These are phyloP conservation scores for Ministeria vibrans DNA, from an alignment of 78 protist species.

Conservation along the genomic window DNA sequence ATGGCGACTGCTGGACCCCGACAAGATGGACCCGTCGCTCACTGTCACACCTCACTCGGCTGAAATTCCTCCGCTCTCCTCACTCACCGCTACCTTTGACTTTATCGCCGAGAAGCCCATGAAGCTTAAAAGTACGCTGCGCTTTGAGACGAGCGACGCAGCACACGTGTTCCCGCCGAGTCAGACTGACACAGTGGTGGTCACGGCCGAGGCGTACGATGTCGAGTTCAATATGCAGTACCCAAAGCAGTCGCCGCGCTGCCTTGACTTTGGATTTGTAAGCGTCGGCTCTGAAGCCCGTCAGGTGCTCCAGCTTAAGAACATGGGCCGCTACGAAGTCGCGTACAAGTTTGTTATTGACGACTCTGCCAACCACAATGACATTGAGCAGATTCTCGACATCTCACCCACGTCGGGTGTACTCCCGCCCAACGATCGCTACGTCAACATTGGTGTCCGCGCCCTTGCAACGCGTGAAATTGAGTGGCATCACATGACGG, in stretches of 20 bases:
- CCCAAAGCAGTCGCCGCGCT: neutral
- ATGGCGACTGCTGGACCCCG: constrained; percentile 1
- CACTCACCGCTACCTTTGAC: neutral
- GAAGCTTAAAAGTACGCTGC: neutral
- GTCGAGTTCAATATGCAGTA: neutral
- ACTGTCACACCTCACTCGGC: neutral
- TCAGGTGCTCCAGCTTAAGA: neutral
- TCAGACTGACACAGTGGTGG: neutral
- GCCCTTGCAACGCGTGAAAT: neutral
- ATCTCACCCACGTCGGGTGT: neutral
- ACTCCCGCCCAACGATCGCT: neutral
- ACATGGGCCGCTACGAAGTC: neutral
- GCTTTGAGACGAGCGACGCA: neutral
- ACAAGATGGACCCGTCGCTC: neutral
- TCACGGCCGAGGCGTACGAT: constrained; percentile 7
- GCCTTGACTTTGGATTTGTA: neutral
- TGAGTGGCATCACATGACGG: neutral
- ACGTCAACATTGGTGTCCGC: neutral
- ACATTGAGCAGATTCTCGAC: neutral
- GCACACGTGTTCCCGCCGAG: neutral
- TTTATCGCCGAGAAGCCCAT: neutral
- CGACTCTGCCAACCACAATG: neutral
- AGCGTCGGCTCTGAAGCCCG: neutral
- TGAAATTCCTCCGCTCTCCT: neutral
- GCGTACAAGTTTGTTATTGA: constrained; percentile 3